A percentile compares a stretch with the other conserved stretches of the same genome.
phyloP scores from a whole-genome alignment of 257 asterid species.

The Solanum raphanifolium region DNA sequence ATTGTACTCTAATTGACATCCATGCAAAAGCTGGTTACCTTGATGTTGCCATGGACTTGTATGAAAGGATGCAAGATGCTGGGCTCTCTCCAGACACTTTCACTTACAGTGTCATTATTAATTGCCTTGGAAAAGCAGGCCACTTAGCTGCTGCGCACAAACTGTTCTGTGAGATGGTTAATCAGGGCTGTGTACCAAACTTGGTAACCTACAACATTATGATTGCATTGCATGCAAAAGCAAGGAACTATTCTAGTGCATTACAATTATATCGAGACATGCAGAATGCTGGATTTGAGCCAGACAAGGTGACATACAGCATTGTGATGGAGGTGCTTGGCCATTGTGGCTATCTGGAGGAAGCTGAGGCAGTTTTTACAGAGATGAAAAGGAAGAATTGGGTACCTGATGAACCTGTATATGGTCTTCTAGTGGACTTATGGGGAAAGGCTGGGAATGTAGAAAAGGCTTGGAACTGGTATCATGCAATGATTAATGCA shows the following conservation, averaged over 20 bases:
- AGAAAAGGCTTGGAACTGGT: slow-evolving; percentile 92
- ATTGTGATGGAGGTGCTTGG: slow-evolving; percentile 98
- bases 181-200: slow-evolving; percentile 79
- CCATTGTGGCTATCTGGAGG: slow-evolving; percentile 85
- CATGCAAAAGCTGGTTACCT: slow-evolving; percentile 96
- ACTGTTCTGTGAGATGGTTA: slow-evolving; percentile 80
- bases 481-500: slow-evolving; percentile 65
- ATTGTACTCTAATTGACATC: slow-evolving; percentile 89
- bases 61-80: slow-evolving; percentile 77
- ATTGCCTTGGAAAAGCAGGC: slow-evolving; percentile 94
- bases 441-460: slow-evolving; percentile 92
- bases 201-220: slow-evolving; percentile 85
- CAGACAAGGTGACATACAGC: slow-evolving; percentile 92
- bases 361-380: slow-evolving; percentile 74
- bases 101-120: slow-evolving; percentile 93
- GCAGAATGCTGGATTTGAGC: slow-evolving; percentile 88
- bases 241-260: slow-evolving; percentile 74
- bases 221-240: slow-evolving; percentile 93
- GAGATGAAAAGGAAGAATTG: slow-evolving; percentile 88
- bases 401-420: slow-evolving; percentile 97
- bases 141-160: slow-evolving; percentile 70
- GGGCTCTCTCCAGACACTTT: slow-evolving; percentile 97
- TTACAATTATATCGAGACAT: slow-evolving; percentile 79
- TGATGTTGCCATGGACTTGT: slow-evolving; percentile 82
- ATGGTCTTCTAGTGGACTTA: slow-evolving; percentile 83